Evolutionary conservation across 2,329 filamentous ascomycete genomes (phyloP), one percentile per base, ranked within the genome.

Genomic region (Sporothrix euskadiensis): DNA sequence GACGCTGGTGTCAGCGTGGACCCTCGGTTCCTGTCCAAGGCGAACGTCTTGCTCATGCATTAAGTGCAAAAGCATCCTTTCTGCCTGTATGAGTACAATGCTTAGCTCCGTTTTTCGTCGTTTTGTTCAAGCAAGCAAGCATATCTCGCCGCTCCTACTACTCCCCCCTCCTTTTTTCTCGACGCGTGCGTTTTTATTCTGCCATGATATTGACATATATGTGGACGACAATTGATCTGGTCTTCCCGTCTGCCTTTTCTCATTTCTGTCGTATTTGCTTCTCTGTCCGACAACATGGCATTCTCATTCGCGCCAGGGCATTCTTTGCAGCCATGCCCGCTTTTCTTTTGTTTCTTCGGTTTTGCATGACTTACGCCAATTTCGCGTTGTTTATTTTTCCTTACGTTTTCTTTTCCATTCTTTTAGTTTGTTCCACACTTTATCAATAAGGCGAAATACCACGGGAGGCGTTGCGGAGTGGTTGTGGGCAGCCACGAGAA

Each of bases 31-130:
- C 80, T 87, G 30, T 79, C 82, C 54, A 79, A 84, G 78, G 82
- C 84, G 1, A 84, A 86, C 73, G 85, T 87, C 2, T 79, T 87
- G 74, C 82, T 85, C 78, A 86, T 86, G 84, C 76, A 75, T 59
- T 78, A 66, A 63, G 10, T 10, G 7, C 4, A 16, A 52, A 52
- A 39, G 6, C 10, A 2, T 44, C 1, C 10, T 39, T 1, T 52
- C 32, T 44, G 12, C 19, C 7, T 32, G 19, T 8, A 44, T 35
- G 9, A 26, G 9, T 2, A 14, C 4, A 3, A 4, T 49, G 44
- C 12, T 12, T 44, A 12, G 12, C 14, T 49, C 14, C 14, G 16
- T 49, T 49, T 19, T 19, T 49, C 4, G 14, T 19, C 44, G 1
- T 16, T 49, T 14, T 49, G 12, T 49, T 49, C 44, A 16, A 49